These are phyloP conservation scores for Orbilia ellipsospora DNA, from an alignment of 2,329 filamentous ascomycete genomes.

Conservation along the genomic window DNA sequence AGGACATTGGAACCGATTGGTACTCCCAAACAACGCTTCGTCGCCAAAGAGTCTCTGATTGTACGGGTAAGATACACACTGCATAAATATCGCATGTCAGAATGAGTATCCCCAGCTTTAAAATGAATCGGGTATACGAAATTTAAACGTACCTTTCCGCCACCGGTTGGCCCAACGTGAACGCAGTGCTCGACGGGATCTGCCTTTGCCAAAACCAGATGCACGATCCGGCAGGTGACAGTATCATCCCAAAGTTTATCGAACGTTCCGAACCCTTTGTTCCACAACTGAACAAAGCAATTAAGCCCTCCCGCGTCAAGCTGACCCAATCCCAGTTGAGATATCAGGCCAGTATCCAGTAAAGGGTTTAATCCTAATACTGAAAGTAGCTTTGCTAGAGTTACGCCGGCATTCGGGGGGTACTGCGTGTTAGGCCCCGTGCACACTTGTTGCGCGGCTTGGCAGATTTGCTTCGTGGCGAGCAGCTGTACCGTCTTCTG, in stretches of 20 bases:
- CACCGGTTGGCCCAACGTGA: slow-evolving; percentile 43
- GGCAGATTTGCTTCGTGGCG: slow-evolving; percentile 61
- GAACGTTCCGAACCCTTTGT: slow-evolving; percentile 63
- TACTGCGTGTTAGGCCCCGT: slow-evolving; percentile 62
- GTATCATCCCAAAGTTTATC: slow-evolving; percentile 65
- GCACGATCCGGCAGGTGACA: slow-evolving; percentile 63
- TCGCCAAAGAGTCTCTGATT: slow-evolving; percentile 27
- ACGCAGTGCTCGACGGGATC: slow-evolving; percentile 43
- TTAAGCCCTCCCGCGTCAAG: slow-evolving; percentile 58
- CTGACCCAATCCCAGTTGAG: slow-evolving; percentile 14
- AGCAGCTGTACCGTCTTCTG: slow-evolving; percentile 59
- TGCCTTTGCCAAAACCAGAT: slow-evolving; percentile 61
- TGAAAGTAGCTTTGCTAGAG: neutral
- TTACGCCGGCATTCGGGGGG: slow-evolving; percentile 19
- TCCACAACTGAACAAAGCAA: slow-evolving; percentile 60
- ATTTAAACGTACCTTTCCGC: slow-evolving; percentile 30
- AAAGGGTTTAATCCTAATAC: slow-evolving; percentile 19
- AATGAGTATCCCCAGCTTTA: neutral
- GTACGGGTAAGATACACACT: slow-evolving; percentile 40
- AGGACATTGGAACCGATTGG: slow-evolving; percentile 16
- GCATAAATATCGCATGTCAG: slow-evolving; percentile 2
- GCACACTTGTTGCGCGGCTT: slow-evolving; percentile 61
- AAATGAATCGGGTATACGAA: neutral
- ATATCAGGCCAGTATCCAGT: slow-evolving; percentile 9
- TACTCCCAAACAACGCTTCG: slow-evolving; percentile 14